Conservation (phyloP, 371 early-diverging fungal genomes). For the Mucor racemosus region DNA sequence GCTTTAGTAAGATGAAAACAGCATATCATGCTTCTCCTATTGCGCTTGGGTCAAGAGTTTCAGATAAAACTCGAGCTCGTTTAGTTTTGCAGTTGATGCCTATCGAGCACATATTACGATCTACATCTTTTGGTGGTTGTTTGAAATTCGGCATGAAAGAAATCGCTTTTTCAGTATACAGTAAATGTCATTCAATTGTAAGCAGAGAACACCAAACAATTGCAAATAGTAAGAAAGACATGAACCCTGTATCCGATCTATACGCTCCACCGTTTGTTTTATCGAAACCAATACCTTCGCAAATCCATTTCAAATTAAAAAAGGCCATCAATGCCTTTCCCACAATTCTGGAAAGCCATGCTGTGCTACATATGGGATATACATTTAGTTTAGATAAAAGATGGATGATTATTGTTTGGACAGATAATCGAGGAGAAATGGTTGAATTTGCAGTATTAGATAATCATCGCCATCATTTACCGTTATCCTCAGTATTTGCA, state of each 20-base stretch:
- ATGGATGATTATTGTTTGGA: conserved; percentile 65
- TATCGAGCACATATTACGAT: conserved; percentile 61
- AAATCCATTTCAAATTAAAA: conserved; percentile 50
- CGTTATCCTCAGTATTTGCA: conserved; percentile 28
- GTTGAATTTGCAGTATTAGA: conserved; percentile 49
- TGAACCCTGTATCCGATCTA: conserved; percentile 28
- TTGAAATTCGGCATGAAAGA: conserved; percentile 61
- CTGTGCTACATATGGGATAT: conserved; percentile 61
- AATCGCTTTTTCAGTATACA: conserved; percentile 68
- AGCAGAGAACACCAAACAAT: conserved; percentile 11
- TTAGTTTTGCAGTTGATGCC: conserved; percentile 64
- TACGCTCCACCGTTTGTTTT: conserved; percentile 62
- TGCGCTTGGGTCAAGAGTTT: background rate
- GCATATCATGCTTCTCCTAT: conserved; percentile 13
- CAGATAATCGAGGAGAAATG: conserved; percentile 63
- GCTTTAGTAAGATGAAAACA: conserved; percentile 56
- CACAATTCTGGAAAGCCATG: conserved; percentile 35
- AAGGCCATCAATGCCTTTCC: conserved; percentile 34
- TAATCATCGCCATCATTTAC: conserved; percentile 1
- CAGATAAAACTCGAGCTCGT: conserved; percentile 35
- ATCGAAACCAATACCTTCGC: conserved; percentile 46
- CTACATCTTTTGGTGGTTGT: conserved; percentile 57
- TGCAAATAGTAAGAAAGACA: background rate
- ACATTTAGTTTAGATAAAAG: conserved; percentile 61
- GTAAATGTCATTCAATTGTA: conserved; percentile 54